Evolutionary conservation across 495 filamentous ascomycete genomes (phyloP).

Genomic region (Massariosphaeria phaeospora): DNA sequence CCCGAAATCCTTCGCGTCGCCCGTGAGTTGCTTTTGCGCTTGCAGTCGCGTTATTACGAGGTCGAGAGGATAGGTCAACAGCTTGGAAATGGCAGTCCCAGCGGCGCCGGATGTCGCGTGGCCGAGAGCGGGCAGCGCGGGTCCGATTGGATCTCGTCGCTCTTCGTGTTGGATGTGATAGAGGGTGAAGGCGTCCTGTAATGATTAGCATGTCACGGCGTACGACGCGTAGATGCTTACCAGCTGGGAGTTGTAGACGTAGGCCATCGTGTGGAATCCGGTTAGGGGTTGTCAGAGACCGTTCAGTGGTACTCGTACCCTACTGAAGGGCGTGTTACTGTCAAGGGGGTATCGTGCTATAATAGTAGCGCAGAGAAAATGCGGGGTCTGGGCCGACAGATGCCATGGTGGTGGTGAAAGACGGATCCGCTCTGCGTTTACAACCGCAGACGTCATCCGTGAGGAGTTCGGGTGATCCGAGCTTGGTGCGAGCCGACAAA

Average conservation of each 20-base stretch:
- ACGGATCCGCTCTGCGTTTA: conserved; percentile 13
- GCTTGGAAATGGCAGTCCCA: conserved; percentile 70
- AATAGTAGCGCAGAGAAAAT: not conserved
- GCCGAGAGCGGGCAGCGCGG: conserved; percentile 73
- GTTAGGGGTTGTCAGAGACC: not conserved
- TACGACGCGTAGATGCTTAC: conserved; percentile 2
- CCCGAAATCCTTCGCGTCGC: conserved; percentile 34
- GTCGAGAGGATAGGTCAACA: conserved; percentile 76
- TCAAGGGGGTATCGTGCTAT: not conserved
- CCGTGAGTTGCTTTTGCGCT: conserved; percentile 61
- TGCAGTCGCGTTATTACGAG: conserved; percentile 82
- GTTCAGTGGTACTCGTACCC: no score
- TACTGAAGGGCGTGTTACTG: no score
- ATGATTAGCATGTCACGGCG: not conserved
- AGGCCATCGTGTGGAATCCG: conserved; percentile 7
- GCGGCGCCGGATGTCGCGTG: conserved; percentile 78
- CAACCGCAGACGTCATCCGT: conserved; percentile 20
- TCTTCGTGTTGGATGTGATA: conserved; percentile 40
- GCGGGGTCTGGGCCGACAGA: conserved; percentile 14
- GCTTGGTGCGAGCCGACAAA: no score
- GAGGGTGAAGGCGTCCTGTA: conserved; percentile 39
- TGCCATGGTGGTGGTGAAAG: conserved; percentile 7
- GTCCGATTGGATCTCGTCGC: conserved; percentile 16
- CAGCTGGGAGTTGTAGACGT: conserved; percentile 31
- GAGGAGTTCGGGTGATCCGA: no score